phyloP scores from a whole-genome alignment of 78 protist species.

The Capsaspora owczarzaki region DNA sequence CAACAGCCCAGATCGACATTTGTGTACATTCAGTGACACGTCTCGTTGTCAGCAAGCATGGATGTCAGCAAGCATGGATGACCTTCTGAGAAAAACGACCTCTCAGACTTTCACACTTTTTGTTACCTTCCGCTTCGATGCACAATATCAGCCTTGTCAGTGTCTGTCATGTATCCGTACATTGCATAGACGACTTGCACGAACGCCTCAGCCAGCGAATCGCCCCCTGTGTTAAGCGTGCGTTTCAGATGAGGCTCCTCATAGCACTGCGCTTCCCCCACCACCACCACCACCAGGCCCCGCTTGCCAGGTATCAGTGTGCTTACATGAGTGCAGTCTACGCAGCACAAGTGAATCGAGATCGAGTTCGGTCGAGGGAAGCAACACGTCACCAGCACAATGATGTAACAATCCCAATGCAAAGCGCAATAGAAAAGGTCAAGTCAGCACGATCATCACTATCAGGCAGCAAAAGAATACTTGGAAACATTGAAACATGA shows the following conservation, averaged over 20 bases:
- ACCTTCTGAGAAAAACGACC: neutral
- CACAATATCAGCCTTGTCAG: neutral
- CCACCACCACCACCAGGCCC: neutral
- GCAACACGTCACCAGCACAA: no score
- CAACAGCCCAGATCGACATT: no score
- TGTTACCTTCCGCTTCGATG: no score
- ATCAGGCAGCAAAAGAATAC: neutral
- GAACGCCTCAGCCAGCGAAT: neutral
- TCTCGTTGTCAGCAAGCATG: neutral
- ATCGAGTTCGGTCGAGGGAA: neutral
- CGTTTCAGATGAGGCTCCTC: neutral
- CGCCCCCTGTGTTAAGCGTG: neutral
- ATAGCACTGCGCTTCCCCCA: no score
- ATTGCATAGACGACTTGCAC: neutral
- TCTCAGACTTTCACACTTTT: neutral
- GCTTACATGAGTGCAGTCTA: neutral
- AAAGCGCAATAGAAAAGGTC: neutral
- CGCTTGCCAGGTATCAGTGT: neutral
- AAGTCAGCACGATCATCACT: neutral
- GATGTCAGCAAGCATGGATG: neutral
- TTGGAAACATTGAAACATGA: neutral
- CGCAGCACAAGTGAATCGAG: neutral
- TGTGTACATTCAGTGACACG: no score
- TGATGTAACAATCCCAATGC: neutral
- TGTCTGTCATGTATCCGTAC: neutral